Evolutionary conservation across 2,329 filamentous ascomycete genomes (phyloP).

Genomic region (Xylariales sp.): DNA sequence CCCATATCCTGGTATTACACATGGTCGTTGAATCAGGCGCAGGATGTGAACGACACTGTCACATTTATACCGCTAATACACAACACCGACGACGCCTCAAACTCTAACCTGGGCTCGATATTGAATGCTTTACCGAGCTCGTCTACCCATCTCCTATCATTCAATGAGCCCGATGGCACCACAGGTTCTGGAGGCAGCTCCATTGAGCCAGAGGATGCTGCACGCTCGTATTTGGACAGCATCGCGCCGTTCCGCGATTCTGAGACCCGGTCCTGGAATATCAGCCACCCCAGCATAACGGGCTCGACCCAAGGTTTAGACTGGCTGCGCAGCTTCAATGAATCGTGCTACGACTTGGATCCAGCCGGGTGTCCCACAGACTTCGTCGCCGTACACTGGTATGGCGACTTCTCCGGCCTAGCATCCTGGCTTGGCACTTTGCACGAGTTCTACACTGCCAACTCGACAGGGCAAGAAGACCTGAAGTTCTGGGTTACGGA

Average conservation of each 20-base stretch:
- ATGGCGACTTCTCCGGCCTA: slow-evolving; percentile 32
- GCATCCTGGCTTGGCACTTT: slow-evolving; percentile 31
- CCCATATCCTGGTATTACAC: slow-evolving; percentile 39
- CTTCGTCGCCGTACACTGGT: slow-evolving; percentile 38
- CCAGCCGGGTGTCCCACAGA: slow-evolving; percentile 33
- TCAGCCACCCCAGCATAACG: slow-evolving; percentile 37
- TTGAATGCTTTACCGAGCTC: slow-evolving; percentile 26
- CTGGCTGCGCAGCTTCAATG: slow-evolving; percentile 36
- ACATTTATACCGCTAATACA: slow-evolving; percentile 35
- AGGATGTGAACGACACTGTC: slow-evolving; percentile 19
- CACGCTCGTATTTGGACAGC: slow-evolving; percentile 30
- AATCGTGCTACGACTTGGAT: slow-evolving; percentile 34
- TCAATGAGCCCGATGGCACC: slow-evolving; percentile 38
- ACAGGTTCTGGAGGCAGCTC: slow-evolving; percentile 33
- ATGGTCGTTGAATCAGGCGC: slow-evolving; percentile 27
- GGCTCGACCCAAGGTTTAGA: slow-evolving; percentile 33
- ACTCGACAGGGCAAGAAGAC: slow-evolving; percentile 12
- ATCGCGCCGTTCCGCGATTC: slow-evolving; percentile 30
- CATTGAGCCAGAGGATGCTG: slow-evolving; percentile 34
- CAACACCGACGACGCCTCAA: slow-evolving; percentile 28
- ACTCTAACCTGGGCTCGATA: slow-evolving; percentile 19
- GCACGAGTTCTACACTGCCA: slow-evolving; percentile 29
- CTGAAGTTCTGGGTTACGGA: slow-evolving; percentile 35
- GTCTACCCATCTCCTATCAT: slow-evolving; percentile 34
- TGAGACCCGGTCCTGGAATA: slow-evolving; percentile 24